Evolutionary conservation across 306 rosid species (phyloP).

Genomic region (Cucurbita argyrosperma): DNA sequence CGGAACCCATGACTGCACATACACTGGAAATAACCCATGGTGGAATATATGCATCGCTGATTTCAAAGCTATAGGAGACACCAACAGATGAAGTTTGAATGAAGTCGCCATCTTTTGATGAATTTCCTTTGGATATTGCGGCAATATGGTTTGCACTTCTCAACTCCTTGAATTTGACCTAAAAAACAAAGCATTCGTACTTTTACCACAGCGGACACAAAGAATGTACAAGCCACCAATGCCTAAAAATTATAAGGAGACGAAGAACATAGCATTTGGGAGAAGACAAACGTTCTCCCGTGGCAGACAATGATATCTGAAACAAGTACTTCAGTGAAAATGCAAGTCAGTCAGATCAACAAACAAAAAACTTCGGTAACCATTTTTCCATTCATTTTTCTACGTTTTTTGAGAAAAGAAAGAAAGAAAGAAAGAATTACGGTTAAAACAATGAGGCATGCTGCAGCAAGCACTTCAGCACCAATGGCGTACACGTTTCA

Average conservation of each 20-base stretch:
- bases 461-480: neutral
- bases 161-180: conserved; percentile 77
- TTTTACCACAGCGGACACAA: conserved; percentile 4
- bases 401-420: too few relatives aligned
- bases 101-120: conserved; percentile 30
- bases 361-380: neutral
- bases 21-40: conserved; percentile 64
- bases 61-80: conserved; percentile 53
- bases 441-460: neutral
- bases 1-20: conserved; percentile 48
- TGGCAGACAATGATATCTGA: neutral
- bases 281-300: neutral
- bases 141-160: conserved; percentile 44
- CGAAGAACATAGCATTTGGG: neutral
- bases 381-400: neutral
- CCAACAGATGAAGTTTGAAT: conserved; percentile 21
- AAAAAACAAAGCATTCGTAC: neutral
- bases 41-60: conserved; percentile 65
- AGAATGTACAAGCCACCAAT: neutral
- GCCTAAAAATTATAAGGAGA: neutral
- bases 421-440: neutral
- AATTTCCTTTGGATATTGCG: conserved; percentile 26
- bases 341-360: neutral
- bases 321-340: neutral
- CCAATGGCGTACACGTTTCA: too few relatives aligned